Conservation (phyloP, 2,329 filamentous ascomycete genomes). For the Neodidymelliopsis sp. region DNA sequence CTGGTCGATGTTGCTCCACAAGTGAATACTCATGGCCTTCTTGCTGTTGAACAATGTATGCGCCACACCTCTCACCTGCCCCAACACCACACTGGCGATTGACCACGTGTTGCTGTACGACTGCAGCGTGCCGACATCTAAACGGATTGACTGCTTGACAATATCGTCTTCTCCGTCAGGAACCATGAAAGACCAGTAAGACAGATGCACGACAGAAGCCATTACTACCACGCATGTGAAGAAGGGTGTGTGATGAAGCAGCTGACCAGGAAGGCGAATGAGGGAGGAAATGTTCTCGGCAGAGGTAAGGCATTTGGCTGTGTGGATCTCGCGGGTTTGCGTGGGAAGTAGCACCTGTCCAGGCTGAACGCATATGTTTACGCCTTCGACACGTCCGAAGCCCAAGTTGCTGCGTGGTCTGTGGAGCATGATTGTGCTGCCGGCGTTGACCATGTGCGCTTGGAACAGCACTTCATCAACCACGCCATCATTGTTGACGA, state of each 20-base stretch:
- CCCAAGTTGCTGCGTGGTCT: conserved; percentile 50
- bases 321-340: conserved; percentile 67
- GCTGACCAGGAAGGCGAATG: conserved; percentile 74
- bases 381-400: conserved; percentile 46
- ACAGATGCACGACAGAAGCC: conserved; percentile 57
- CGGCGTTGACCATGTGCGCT: conserved; percentile 75
- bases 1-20: conserved; percentile 48
- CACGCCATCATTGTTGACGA: conserved; percentile 69
- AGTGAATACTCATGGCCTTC: conserved; percentile 51
- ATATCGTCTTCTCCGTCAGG: conserved; percentile 66
- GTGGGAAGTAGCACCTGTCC: conserved; percentile 59
- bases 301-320: conserved; percentile 79
- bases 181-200: conserved; percentile 71
- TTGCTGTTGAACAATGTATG: conserved; percentile 68
- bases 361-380: conserved; percentile 71
- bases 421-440: conserved; percentile 55
- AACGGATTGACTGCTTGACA: conserved; percentile 75
- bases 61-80: conserved; percentile 80
- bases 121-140: conserved; percentile 80
- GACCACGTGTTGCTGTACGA: conserved; percentile 74
- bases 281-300: conserved; percentile 79
- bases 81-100: conserved; percentile 72
- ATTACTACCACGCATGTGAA: conserved; percentile 52
- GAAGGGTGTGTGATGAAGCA: conserved; percentile 70
- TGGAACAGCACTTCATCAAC: conserved; percentile 93